Conservation (phyloP, 257 asterid species). For the Petunia secreta region DNA sequence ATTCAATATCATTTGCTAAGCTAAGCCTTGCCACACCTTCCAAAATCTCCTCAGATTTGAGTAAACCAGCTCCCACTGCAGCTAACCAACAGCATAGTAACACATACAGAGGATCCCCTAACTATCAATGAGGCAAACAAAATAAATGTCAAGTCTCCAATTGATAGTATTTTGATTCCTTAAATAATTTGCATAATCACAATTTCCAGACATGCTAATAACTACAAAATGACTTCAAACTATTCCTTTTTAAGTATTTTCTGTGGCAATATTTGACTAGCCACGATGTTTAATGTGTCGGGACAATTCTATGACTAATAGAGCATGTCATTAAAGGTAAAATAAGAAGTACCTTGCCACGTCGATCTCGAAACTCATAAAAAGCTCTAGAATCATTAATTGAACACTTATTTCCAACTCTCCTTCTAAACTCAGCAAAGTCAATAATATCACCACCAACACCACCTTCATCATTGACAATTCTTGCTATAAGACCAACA, state of each 20-base stretch:
- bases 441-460: slow-evolving; percentile 81
- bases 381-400: slow-evolving; percentile 81
- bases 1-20: slow-evolving; percentile 82
- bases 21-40: slow-evolving; percentile 95
- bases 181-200: background rate
- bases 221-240: background rate
- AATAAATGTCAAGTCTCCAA: background rate
- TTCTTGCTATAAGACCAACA: slow-evolving; percentile 79
- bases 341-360: slow-evolving; percentile 63
- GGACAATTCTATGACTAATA: background rate
- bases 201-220: background rate
- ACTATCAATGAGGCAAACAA: slow-evolving; percentile 43
- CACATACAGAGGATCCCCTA: slow-evolving; percentile 88
- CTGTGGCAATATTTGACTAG: background rate
- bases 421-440: slow-evolving; percentile 86
- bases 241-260: background rate
- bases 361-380: slow-evolving; percentile 76
- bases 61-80: slow-evolving; percentile 94
- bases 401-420: slow-evolving; percentile 90
- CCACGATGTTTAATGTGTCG: background rate
- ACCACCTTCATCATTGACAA: slow-evolving; percentile 85
- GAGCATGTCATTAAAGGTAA: no score
- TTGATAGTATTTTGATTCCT: background rate
- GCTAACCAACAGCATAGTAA: slow-evolving; percentile 91
- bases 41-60: slow-evolving; percentile 91